Conservation (phyloP, 2,329 filamentous ascomycete genomes). For the Bipolaris oryzae region DNA sequence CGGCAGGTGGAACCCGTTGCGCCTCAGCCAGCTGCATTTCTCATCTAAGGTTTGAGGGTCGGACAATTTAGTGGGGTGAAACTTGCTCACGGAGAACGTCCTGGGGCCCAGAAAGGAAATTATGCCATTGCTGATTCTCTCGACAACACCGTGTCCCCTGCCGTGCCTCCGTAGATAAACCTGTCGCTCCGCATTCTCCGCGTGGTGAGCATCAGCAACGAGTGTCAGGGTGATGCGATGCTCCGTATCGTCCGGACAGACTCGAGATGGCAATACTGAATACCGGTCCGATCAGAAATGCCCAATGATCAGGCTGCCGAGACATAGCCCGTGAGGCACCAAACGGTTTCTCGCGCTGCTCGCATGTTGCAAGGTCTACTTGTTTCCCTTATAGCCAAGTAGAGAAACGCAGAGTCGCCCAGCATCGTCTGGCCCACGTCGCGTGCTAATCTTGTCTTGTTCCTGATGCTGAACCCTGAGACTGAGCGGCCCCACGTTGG, state of each 20-base stretch:
- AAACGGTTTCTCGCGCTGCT: no score
- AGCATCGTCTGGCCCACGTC: background rate
- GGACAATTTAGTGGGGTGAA: slow-evolving; percentile 36
- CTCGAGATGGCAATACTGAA: background rate
- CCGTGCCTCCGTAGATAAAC: background rate
- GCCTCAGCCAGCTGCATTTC: slow-evolving; percentile 31
- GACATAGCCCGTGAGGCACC: no score
- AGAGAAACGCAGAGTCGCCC: background rate
- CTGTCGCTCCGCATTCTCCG: background rate
- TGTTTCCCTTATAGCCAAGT: background rate
- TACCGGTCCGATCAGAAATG: background rate
- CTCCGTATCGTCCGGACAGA: no score
- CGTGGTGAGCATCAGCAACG: background rate
- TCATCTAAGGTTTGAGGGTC: slow-evolving; percentile 7
- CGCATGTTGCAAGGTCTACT: no score
- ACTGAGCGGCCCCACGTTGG: slow-evolving; percentile 9
- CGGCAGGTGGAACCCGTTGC: slow-evolving; percentile 34
- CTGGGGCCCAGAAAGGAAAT: background rate
- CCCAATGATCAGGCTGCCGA: background rate
- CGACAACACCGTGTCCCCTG: slow-evolving; percentile 15
- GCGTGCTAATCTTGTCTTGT: slow-evolving; percentile 8
- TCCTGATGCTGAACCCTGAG: slow-evolving; percentile 17
- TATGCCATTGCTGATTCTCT: background rate
- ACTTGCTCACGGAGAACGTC: slow-evolving; percentile 39
- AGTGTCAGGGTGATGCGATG: no score